These are phyloP conservation scores for Cutaneotrichosporon sp. DNA, from an alignment of 1,284 basidiomycete species.

Conservation along the genomic window DNA sequence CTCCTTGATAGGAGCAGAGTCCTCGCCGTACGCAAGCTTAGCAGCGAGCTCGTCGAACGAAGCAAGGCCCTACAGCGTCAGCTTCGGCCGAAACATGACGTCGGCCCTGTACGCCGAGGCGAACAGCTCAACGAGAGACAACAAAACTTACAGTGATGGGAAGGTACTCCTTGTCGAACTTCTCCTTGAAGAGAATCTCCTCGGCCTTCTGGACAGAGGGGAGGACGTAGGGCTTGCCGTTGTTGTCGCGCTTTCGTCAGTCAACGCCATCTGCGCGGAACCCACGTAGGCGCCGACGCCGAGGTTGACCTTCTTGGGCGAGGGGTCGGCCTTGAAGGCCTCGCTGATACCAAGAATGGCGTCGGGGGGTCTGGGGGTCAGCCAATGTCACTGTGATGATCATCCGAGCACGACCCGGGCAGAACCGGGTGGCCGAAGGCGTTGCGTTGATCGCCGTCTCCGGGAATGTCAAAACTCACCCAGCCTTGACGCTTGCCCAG, in stretches of 20 bases:
- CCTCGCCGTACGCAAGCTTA: constrained; percentile 83
- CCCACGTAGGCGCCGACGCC: constrained; percentile 63
- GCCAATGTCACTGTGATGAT: not conserved
- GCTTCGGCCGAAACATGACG: constrained; percentile 1
- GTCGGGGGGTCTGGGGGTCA: constrained; percentile 18
- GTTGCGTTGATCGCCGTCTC: not conserved
- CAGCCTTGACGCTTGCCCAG: constrained; percentile 20
- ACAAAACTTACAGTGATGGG: constrained; percentile 64
- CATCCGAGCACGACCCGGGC: not conserved
- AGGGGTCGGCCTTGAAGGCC: constrained; percentile 72
- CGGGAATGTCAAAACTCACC: too few relatives aligned
- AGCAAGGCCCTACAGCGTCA: constrained; percentile 55
- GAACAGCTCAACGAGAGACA: too few relatives aligned
- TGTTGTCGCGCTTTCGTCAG: constrained; percentile 90
- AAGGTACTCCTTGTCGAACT: constrained; percentile 94
- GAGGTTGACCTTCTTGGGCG: constrained; percentile 91
- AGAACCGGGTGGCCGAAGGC: not conserved
- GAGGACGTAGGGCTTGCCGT: constrained; percentile 93
- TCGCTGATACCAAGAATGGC: constrained; percentile 39
- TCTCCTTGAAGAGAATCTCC: constrained; percentile 58
- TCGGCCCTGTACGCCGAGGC: not conserved
- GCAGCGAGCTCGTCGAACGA: constrained; percentile 83
- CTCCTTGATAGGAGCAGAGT: constrained; percentile 69
- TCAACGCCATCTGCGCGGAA: not conserved
- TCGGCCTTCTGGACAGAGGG: constrained; percentile 76